phyloP scores from a whole-genome alignment of 305 asterid genomes.

The Rubia balearica region DNA sequence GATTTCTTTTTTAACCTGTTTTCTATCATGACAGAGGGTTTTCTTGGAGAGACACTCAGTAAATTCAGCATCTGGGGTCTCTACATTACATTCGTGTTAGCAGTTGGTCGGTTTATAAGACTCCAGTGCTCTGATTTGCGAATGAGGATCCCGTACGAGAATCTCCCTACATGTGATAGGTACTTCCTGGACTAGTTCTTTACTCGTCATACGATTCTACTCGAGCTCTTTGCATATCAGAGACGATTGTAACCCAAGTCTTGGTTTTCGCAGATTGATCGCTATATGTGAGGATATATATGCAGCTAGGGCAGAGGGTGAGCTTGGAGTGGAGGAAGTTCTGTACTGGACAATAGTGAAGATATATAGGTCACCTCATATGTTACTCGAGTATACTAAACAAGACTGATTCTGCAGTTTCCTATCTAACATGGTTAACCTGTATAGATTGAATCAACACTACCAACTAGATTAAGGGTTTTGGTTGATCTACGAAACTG shows the following conservation, averaged over 20 bases:
- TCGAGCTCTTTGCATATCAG: neutral
- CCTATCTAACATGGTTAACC: slow-evolving; percentile 5
- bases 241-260: neutral
- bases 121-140: slow-evolving; percentile 90
- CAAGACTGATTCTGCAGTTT: slow-evolving; percentile 11
- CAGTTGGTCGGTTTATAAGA: slow-evolving; percentile 93
- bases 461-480: neutral
- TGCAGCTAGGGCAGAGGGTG: slow-evolving; percentile 97
- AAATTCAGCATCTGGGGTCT: slow-evolving; percentile 99
- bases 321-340: slow-evolving; percentile 95
- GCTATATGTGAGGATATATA: slow-evolving; percentile 95
- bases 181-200: slow-evolving; percentile 13
- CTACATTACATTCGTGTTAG: slow-evolving; percentile 89
- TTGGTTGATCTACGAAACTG: neutral
- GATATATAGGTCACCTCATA: slow-evolving; percentile 89
- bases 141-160: slow-evolving; percentile 95
- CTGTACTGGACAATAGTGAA: slow-evolving; percentile 91
- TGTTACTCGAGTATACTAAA: slow-evolving; percentile 79
- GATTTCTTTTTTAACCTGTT: neutral
- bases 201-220: neutral
- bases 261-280: slow-evolving; percentile 48
- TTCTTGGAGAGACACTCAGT: slow-evolving; percentile 98
- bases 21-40: slow-evolving; percentile 52
- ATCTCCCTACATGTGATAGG: slow-evolving; percentile 98
- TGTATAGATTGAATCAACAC: slow-evolving; percentile 5